These are phyloP conservation scores for Hanseniaspora occidentalis DNA, from an alignment of 805 yeast genomes.

Conservation along the genomic window DNA sequence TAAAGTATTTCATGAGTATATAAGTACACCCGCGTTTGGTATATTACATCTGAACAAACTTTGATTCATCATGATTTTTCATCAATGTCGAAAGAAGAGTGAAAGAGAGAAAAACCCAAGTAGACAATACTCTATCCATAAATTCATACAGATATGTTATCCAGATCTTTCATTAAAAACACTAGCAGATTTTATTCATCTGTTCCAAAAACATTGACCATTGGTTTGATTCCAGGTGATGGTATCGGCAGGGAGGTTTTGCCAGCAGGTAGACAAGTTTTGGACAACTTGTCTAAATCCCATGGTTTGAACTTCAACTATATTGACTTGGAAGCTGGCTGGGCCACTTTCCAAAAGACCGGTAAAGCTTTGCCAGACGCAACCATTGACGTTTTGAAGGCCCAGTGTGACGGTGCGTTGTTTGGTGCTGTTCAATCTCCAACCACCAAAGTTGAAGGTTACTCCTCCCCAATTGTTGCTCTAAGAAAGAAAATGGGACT, in stretches of 20 bases:
- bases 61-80: no score
- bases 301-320: conserved; percentile 75
- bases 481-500: conserved; percentile 88
- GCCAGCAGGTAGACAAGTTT: conserved; percentile 85
- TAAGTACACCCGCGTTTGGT: no score
- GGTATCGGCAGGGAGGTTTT: conserved; percentile 97
- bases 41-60: no score
- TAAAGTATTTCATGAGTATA: no score
- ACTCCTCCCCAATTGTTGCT: conserved; percentile 98
- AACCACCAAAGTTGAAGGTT: conserved; percentile 84
- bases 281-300: conserved; percentile 69
- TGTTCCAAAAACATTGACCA: conserved; percentile 36
- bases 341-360: conserved; percentile 84
- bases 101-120: no score
- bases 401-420: conserved; percentile 89
- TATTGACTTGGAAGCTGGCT: conserved; percentile 85
- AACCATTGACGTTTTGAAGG: conserved; percentile 65
- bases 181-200: conserved; percentile 25
- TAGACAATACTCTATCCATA: no score
- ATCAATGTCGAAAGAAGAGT: no score
- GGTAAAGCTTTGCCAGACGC: conserved; percentile 93
- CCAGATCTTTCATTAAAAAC: conserved; percentile 16
- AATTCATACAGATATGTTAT: conserved; percentile 17
- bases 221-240: conserved; percentile 89
- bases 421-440: conserved; percentile 98